phyloP scores from a whole-genome alignment of 108 stramenopile genomes.

The Mediolabrus comicus region DNA sequence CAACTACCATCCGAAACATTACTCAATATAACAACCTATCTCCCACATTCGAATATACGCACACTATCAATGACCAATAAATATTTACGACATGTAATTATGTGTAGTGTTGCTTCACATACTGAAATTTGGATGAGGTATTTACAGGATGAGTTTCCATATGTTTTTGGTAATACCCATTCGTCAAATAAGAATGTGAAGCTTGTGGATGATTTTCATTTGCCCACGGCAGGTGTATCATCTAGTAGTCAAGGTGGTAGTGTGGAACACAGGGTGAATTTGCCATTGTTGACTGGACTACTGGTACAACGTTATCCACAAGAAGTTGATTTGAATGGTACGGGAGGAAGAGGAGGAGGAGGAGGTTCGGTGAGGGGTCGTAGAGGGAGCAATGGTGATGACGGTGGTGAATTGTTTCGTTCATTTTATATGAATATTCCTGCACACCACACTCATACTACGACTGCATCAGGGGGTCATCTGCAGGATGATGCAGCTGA shows the following conservation, averaged over 20 bases:
- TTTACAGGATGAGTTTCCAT: neutral
- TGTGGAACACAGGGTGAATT: conserved; percentile 11
- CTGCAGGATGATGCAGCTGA: neutral
- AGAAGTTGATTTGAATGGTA: neutral
- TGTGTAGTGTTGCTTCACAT: neutral
- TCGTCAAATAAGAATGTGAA: neutral
- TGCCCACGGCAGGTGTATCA: neutral
- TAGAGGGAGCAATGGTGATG: neutral
- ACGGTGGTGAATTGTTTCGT: neutral
- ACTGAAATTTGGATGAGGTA: neutral
- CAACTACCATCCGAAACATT: conserved; percentile 10
- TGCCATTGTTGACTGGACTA: conserved; percentile 6
- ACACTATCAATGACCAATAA: too few relatives aligned
- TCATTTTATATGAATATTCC: neutral
- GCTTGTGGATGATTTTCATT: conserved; percentile 4
- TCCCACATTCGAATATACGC: neutral
- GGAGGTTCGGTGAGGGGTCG: neutral
- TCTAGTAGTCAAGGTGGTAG: too few relatives aligned
- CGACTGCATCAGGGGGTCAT: neutral
- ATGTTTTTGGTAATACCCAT: neutral
- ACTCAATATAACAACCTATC: neutral
- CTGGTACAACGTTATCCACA: conserved; percentile 10
- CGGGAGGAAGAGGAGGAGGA: too few relatives aligned
- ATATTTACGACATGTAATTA: too few relatives aligned
- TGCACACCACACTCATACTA: too few relatives aligned